These are phyloP conservation scores for Colletotrichum echinochloae DNA, from an alignment of 2,329 filamentous ascomycete species.

Conservation along the genomic window DNA sequence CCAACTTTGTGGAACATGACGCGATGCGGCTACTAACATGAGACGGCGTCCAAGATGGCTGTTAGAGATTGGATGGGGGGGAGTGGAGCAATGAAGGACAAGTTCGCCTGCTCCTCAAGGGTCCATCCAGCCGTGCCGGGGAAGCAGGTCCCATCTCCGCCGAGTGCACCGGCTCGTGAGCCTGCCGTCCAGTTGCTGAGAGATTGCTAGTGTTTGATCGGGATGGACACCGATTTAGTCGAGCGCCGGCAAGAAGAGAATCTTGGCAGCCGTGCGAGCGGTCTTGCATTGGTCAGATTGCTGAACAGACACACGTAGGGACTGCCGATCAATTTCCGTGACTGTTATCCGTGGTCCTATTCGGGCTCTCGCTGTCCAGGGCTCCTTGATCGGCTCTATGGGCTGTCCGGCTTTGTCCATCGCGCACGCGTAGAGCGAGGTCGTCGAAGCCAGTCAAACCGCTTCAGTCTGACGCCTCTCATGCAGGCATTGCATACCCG, in stretches of 20 bases:
- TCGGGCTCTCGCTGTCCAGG: background rate
- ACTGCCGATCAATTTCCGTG: background rate
- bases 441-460: background rate
- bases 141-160: constrained; percentile 23
- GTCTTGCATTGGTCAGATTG: background rate
- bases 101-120: constrained; percentile 31
- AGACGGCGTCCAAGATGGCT: constrained; percentile 33
- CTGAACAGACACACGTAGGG: background rate
- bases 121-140: constrained; percentile 31
- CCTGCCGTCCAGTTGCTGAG: background rate
- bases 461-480: background rate
- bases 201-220: background rate
- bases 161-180: background rate
- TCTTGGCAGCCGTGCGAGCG: background rate
- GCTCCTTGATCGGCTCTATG: background rate
- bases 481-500: background rate
- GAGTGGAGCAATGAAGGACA: constrained; percentile 13
- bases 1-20: constrained; percentile 18
- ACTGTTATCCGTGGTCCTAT: too few species aligned
- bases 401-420: background rate
- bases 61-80: constrained; percentile 21
- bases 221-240: background rate
- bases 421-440: background rate
- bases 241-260: background rate
- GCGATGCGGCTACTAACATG: constrained; percentile 24